Base-by-base conservation (phyloP, 805 yeast species). In the Yarrowia sp. region DNA sequence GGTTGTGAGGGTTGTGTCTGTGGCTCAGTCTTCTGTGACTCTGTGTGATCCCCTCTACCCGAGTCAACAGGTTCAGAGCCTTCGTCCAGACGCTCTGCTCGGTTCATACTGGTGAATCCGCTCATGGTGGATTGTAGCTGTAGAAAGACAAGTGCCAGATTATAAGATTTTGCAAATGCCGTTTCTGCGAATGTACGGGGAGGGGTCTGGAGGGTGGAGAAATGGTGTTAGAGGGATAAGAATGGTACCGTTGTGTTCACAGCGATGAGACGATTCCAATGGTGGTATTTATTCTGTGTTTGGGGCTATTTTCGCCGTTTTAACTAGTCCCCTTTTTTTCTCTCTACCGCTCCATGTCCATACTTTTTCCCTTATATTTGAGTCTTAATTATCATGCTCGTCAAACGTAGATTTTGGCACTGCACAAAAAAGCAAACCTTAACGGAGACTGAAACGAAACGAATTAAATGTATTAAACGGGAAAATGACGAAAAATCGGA, bases 91-190 rank as follows among this genome's bases (percentile, higher is more conserved):
- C n/a, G n/a, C n/a, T n/a, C 30, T 26, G 30, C 4, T 6, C 24
- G 46, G 26, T 54, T 54, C 61, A 54, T 54, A 33, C 61, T 54
- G 12, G 61, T 54, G 36, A 54, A 54, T 19, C 61, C 61, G 24
- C 32, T 14, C 46, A 54, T 38, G 59, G 33, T 51, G 41, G 40
- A 36, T 36, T 7, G 40, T 36, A 36, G 40, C 22, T 14, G 33
- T 28, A 4, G 12, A 8, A 33, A 33, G 56, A 33, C 30, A 33
- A 14, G 24, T n/a, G 32, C 12, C 43, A 19, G 17, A 21, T 41
- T 32, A 48, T 48, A 48, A 48, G 54, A 48, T 48, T 48, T 48
- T 28, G 26, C 28, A 49, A 10, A 19, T 38, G 43, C 24, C 22
- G 43, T 38, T 24, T 19, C 24, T 14, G 43, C 22, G 22, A 36